A percentile compares a stretch with the other conserved stretches of the same genome.
These are phyloP conservation scores for Hericium coralloides DNA, from an alignment of 768 basidiomycete genomes.

Conservation along the genomic window DNA sequence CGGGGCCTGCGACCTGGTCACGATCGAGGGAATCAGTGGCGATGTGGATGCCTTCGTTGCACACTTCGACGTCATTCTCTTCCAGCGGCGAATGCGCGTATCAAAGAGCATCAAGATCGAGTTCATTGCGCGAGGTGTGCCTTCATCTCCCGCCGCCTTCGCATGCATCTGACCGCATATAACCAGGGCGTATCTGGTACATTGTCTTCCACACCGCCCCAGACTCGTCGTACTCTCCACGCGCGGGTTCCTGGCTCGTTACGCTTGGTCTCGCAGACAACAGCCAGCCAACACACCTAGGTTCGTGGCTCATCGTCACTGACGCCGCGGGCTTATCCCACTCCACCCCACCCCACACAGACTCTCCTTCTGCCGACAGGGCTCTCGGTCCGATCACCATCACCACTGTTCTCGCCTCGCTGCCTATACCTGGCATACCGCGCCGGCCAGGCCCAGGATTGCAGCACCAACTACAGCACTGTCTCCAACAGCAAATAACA, in stretches of 20 bases:
- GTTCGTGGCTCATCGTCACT: background rate
- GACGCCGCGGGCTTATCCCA: background rate
- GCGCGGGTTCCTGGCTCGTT: constrained; percentile 9
- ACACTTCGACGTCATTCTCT: constrained; percentile 40
- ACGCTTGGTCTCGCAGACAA: constrained; percentile 7
- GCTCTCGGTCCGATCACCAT: background rate
- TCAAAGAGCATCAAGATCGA: constrained; percentile 44
- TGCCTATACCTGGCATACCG: background rate
- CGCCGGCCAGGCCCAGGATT: background rate
- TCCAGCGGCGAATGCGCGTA: constrained; percentile 61
- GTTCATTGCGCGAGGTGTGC: constrained; percentile 53
- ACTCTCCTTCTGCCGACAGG: background rate
- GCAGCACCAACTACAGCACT: no score
- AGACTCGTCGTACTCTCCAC: background rate
- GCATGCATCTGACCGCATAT: background rate
- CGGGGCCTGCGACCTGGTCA: constrained; percentile 36
- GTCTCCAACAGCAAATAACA: no score
- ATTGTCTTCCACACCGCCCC: constrained; percentile 1
- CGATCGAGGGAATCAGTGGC: constrained; percentile 40
- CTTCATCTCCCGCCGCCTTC: background rate
- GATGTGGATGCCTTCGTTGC: constrained; percentile 41
- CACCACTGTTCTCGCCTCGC: background rate
- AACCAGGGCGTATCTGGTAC: constrained; percentile 10
- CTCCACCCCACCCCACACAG: background rate
- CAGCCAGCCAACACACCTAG: background rate